Conservation (phyloP, 768 basidiomycete species). For the Calvatia gigantea region DNA sequence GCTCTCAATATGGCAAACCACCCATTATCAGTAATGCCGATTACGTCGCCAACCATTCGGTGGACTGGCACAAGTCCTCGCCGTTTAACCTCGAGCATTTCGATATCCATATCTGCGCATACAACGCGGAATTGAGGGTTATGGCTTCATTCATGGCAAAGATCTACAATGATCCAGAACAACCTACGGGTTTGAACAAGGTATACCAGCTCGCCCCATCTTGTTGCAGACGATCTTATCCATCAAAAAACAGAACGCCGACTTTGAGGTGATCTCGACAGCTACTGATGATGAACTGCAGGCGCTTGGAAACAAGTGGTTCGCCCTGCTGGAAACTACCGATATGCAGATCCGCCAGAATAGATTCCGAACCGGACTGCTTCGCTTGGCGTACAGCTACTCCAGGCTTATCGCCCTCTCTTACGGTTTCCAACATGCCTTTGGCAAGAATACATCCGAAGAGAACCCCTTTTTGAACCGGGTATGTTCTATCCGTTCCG, state of each 20-base stretch:
- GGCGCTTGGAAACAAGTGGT: constrained; percentile 53
- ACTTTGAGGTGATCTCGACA: constrained; percentile 61
- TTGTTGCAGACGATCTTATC: neutral
- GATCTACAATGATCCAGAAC: constrained; percentile 70
- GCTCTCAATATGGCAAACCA: constrained; percentile 85
- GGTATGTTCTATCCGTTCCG: constrained; percentile 37
- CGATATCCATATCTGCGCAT: constrained; percentile 77
- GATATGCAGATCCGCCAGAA: constrained; percentile 54
- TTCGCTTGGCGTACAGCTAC: constrained; percentile 65
- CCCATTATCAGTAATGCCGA: constrained; percentile 75
- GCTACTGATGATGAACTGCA: constrained; percentile 71
- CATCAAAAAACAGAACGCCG: constrained; percentile 41
- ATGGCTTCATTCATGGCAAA: constrained; percentile 56
- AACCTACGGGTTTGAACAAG: constrained; percentile 76
- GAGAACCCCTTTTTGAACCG: constrained; percentile 66
- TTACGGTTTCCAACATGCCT: constrained; percentile 74
- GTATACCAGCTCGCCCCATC: constrained; percentile 28
- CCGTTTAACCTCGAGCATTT: constrained; percentile 67
- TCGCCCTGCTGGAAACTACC: constrained; percentile 42
- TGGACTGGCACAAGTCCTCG: constrained; percentile 68
- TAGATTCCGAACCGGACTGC: constrained; percentile 56
- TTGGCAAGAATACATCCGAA: constrained; percentile 55
- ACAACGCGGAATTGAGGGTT: constrained; percentile 70
- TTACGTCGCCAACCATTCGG: constrained; percentile 70
- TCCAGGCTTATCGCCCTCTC: constrained; percentile 67